phyloP scores from a whole-genome alignment of 2,329 filamentous ascomycete species.

The Macrophomina phaseolina region DNA sequence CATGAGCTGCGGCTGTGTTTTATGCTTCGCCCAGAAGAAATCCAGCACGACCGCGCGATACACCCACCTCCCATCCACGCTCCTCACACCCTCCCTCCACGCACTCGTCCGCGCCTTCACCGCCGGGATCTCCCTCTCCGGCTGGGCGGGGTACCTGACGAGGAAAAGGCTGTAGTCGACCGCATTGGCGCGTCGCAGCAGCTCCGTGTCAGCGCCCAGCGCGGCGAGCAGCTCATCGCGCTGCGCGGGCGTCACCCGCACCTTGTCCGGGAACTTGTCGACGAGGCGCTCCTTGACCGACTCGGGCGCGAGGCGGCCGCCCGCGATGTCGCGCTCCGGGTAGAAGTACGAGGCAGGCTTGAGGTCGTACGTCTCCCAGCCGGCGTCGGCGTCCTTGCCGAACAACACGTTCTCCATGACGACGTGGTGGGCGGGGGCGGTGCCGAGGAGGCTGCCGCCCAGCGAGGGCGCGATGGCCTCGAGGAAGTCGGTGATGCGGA shows the following conservation, averaged over 20 bases:
- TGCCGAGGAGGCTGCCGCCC: slow-evolving; percentile 66
- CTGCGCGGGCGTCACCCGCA: slow-evolving; percentile 61
- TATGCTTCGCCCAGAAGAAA: slow-evolving; percentile 81
- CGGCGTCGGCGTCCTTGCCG: slow-evolving; percentile 58
- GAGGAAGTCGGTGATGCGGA: slow-evolving; percentile 74
- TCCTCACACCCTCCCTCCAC: slow-evolving; percentile 68
- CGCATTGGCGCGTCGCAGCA: slow-evolving; percentile 67
- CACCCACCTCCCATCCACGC: slow-evolving; percentile 67
- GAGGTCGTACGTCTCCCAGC: slow-evolving; percentile 76
- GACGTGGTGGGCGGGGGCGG: slow-evolving; percentile 73
- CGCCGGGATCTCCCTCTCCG: slow-evolving; percentile 40
- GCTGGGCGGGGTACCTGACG: slow-evolving; percentile 58
- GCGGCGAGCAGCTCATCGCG: slow-evolving; percentile 62
- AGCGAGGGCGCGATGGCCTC: slow-evolving; percentile 62
- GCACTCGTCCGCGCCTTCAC: slow-evolving; percentile 32
- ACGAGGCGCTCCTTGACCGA: slow-evolving; percentile 69
- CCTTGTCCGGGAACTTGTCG: slow-evolving; percentile 71
- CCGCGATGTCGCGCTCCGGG: slow-evolving; percentile 73
- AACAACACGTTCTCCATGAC: slow-evolving; percentile 78
- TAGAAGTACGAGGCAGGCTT: slow-evolving; percentile 79
- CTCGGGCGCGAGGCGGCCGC: slow-evolving; percentile 66
- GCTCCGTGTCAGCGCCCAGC: slow-evolving; percentile 66
- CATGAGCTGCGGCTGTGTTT: slow-evolving; percentile 68
- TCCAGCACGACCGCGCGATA: slow-evolving; percentile 73
- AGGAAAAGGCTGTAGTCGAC: slow-evolving; percentile 80